These are phyloP conservation scores for Quercus ilex DNA, from an alignment of 306 rosid genomes.

Conservation along the genomic window DNA sequence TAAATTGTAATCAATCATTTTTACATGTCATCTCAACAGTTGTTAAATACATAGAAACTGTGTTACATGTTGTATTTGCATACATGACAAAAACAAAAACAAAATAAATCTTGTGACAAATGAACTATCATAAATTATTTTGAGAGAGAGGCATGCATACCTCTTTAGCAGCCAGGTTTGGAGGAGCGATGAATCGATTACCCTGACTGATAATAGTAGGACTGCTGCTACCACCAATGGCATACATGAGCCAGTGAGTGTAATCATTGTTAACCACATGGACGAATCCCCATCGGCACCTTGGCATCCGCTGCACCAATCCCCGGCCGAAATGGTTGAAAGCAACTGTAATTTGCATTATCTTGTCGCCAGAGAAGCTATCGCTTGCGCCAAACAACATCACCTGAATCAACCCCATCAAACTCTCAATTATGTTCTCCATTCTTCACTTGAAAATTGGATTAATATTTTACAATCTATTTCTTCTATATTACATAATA, in stretches of 20 bases:
- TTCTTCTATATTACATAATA: too few species aligned
- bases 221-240: conserved; percentile 71
- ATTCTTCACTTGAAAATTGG: not conserved
- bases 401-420: conserved; percentile 37
- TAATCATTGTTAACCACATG: conserved; percentile 77
- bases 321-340: conserved; percentile 83
- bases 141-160: conserved; percentile 25
- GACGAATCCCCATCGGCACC: conserved; percentile 62
- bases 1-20: too few species aligned
- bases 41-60: too few species aligned
- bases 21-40: too few species aligned
- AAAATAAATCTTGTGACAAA: too few species aligned
- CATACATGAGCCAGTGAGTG: conserved; percentile 85
- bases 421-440: not conserved
- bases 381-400: conserved; percentile 77
- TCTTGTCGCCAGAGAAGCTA: conserved; percentile 24
- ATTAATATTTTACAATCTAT: too few species aligned
- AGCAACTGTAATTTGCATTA: conserved; percentile 76
- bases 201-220: conserved; percentile 86
- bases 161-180: conserved; percentile 37
- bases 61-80: too few species aligned
- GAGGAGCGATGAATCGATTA: conserved; percentile 60
- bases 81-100: too few species aligned
- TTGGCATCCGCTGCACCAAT: conserved; percentile 76
- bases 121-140: too few species aligned